phyloP scores from a whole-genome alignment of 805 yeast species.

The Starmerella apis region DNA sequence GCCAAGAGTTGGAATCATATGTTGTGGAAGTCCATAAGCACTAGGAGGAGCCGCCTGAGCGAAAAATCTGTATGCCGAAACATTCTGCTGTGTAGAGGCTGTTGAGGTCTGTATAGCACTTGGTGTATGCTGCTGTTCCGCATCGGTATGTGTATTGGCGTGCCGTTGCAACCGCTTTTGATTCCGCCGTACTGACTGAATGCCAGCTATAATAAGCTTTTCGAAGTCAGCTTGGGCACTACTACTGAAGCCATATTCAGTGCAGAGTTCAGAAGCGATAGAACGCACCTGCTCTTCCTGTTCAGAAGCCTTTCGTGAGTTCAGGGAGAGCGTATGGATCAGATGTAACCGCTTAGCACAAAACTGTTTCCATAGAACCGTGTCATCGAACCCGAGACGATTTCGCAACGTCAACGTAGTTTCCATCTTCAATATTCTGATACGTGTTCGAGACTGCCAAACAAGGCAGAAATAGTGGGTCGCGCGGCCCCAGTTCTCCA shows the following conservation, averaged over 20 bases:
- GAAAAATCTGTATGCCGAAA: not conserved
- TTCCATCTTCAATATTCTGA: slow-evolving; percentile 16
- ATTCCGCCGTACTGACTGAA: slow-evolving; percentile 85
- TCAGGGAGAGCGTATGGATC: slow-evolving; percentile 60
- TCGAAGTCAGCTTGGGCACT: slow-evolving; percentile 64
- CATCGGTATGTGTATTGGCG: not conserved
- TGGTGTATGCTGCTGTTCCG: not conserved
- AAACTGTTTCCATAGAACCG: slow-evolving; percentile 75
- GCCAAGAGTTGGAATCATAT: not conserved
- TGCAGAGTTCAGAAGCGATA: slow-evolving; percentile 66
- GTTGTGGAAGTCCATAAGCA: not conserved
- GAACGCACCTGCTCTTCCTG: slow-evolving; percentile 73
- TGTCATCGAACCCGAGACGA: slow-evolving; percentile 67
- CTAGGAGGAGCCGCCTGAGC: not conserved
- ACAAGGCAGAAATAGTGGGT: not conserved
- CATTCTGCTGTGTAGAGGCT: not conserved
- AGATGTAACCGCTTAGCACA: slow-evolving; percentile 83
- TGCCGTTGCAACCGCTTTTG: slow-evolving; percentile 33
- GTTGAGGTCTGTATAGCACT: not conserved
- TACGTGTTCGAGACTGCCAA: not conserved
- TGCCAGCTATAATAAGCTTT: slow-evolving; percentile 81
- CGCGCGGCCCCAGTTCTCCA: not conserved
- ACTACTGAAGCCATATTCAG: slow-evolving; percentile 63
- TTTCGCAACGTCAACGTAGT: slow-evolving; percentile 47
- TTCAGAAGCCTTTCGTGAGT: slow-evolving; percentile 74